Conservation (phyloP, 257 asterid genomes). For the Nicotiana tabacum region DNA sequence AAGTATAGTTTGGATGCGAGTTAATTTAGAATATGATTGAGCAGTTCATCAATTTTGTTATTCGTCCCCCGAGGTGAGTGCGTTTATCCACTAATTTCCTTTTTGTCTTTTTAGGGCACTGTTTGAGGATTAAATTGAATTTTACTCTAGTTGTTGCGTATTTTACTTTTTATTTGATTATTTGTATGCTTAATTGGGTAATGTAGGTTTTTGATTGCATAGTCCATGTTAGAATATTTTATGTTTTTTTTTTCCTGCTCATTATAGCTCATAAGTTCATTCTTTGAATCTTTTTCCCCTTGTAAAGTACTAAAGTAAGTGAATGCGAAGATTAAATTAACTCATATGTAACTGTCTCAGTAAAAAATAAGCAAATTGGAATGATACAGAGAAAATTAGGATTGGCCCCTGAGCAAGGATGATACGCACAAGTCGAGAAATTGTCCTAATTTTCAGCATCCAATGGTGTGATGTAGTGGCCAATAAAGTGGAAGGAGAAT, state of each 20-base stretch:
- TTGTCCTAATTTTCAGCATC: no score
- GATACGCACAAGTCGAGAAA: no score
- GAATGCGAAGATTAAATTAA: background rate
- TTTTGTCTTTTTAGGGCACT: background rate
- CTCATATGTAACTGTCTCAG: background rate
- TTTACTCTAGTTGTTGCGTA: no score
- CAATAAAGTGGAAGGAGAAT: no score
- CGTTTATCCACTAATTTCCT: background rate
- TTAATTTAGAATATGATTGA: conserved; percentile 62
- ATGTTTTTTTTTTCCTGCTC: no score
- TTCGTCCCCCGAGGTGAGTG: conserved; percentile 92
- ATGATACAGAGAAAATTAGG: no score
- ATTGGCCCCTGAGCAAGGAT: no score
- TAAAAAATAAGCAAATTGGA: no score
- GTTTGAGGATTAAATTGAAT: background rate
- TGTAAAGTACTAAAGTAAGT: background rate
- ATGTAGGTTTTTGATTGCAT: background rate
- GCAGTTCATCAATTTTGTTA: conserved; percentile 90
- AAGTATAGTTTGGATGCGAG: background rate
- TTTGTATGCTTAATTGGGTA: background rate
- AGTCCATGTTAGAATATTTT: background rate
- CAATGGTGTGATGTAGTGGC: no score
- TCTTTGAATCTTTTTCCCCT: background rate
- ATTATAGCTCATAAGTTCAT: no score
- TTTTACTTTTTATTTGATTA: background rate